A percentile compares a stretch with the other conserved stretches of the same genome.
phyloP scores from a whole-genome alignment of 192 early-diverging fungal species.

The Coemansia sp. region DNA sequence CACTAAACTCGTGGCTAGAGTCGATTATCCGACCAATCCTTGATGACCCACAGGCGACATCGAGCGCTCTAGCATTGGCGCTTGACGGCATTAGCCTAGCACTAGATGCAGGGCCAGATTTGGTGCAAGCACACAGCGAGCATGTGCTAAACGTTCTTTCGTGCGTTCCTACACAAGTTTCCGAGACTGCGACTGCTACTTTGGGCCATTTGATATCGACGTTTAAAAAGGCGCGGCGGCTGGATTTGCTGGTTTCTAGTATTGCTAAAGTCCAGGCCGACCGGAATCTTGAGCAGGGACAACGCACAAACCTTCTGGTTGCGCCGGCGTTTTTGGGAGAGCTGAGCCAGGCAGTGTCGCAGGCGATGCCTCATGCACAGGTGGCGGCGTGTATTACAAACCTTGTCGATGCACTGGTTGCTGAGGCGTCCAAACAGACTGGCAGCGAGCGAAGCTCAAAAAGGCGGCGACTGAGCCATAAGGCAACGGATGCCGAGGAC shows the following conservation, averaged over 20 bases:
- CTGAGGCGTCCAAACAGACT: constrained; percentile 1
- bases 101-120: constrained; percentile 34
- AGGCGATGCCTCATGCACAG: constrained; percentile 48
- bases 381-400: constrained; percentile 7
- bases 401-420: constrained; percentile 19
- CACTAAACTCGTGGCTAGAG: constrained; percentile 31
- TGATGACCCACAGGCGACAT: neutral
- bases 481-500: neutral
- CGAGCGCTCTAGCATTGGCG: constrained; percentile 12
- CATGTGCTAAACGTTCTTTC: constrained; percentile 21
- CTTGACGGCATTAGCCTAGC: constrained; percentile 25
- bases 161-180: constrained; percentile 12
- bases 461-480: constrained; percentile 21
- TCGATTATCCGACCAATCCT: constrained; percentile 19
- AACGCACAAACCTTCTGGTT: constrained; percentile 17
- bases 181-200: constrained; percentile 1
- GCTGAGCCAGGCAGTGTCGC: constrained; percentile 22
- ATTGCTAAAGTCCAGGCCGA: constrained; percentile 11
- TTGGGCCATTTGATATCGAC: constrained; percentile 27
- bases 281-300: neutral
- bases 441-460: constrained; percentile 14
- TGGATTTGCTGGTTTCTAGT: constrained; percentile 27
- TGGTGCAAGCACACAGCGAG: constrained; percentile 20
- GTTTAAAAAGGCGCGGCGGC: constrained; percentile 27
- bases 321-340: constrained; percentile 18